Conservation (phyloP, 768 basidiomycete genomes). For the Rubroboletus pulcherrimus region DNA sequence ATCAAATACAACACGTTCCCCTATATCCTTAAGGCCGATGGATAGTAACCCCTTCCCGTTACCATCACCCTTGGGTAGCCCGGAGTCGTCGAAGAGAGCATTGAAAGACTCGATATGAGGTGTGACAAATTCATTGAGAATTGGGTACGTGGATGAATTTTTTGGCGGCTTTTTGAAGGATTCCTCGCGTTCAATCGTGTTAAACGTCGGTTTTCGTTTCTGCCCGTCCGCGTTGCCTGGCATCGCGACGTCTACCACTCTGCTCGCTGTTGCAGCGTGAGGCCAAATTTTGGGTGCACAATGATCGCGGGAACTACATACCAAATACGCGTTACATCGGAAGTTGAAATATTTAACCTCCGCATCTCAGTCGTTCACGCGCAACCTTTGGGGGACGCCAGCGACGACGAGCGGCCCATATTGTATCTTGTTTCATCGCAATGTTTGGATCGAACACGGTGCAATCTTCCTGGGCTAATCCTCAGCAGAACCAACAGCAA, state of each 20-base stretch:
- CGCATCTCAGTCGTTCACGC: conserved; percentile 15
- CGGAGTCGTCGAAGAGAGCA: conserved; percentile 90
- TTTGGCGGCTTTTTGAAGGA: conserved; percentile 73
- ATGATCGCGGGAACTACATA: conserved; percentile 22
- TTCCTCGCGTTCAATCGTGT: conserved; percentile 76
- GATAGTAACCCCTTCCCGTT: conserved; percentile 78
- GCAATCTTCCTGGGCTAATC: conserved; percentile 67
- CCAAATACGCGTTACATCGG: conserved; percentile 24
- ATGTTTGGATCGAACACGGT: conserved; percentile 59
- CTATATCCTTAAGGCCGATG: conserved; percentile 78
- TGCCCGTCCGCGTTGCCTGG: conserved; percentile 43
- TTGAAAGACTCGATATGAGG: conserved; percentile 98
- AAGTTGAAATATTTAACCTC: conserved; percentile 12
- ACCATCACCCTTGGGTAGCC: conserved; percentile 67
- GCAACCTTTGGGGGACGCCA: conserved; percentile 12
- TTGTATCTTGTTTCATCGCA: conserved; percentile 19
- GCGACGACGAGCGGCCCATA: conserved; percentile 24
- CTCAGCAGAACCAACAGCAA: conserved; percentile 60
- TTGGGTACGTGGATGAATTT: conserved; percentile 65
- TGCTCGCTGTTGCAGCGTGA: background rate
- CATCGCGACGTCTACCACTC: conserved; percentile 35
- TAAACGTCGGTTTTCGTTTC: conserved; percentile 58
- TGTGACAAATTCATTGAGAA: conserved; percentile 87
- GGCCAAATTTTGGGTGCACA: conserved; percentile 8
- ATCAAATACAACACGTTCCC: conserved; percentile 92